Conservation (phyloP, 208 protist species). For the Trypanosoma avium region DNA sequence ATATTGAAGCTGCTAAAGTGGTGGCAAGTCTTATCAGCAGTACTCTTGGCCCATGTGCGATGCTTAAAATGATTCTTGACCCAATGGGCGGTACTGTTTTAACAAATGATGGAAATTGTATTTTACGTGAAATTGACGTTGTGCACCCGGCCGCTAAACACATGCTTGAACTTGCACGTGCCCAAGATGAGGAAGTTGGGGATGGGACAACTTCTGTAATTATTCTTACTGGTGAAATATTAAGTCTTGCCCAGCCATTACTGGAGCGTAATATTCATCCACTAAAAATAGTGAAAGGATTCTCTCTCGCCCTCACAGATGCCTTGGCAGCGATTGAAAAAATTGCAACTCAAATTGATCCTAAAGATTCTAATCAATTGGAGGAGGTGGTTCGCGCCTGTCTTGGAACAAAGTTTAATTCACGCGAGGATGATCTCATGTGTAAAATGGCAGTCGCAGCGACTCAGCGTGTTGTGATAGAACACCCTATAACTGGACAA, state of each 20-base stretch:
- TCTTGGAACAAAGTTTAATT: conserved; percentile 99
- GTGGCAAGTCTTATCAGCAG: conserved; percentile 99
- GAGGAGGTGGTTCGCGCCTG: conserved; percentile 92
- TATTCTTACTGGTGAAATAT: conserved; percentile 98
- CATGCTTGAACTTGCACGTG: conserved; percentile 99
- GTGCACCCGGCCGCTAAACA: conserved; percentile 99
- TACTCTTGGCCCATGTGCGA: conserved; percentile 98
- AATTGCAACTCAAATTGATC: conserved; percentile 93
- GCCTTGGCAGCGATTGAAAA: conserved; percentile 94
- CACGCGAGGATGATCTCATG: conserved; percentile 96
- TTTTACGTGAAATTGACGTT: conserved; percentile 99
- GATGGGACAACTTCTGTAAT: conserved; percentile 99
- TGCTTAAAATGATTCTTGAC: conserved; percentile 99
- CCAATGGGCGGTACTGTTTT: conserved; percentile 99
- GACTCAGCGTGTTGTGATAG: conserved; percentile 93
- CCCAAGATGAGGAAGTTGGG: conserved; percentile 99
- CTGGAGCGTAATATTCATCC: conserved; percentile 99
- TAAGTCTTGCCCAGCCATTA: conserved; percentile 96
- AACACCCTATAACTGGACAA: conserved; percentile 76
- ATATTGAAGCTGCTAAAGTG: conserved; percentile 98
- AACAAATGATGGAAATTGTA: conserved; percentile 99
- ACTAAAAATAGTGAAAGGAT: conserved; percentile 97
- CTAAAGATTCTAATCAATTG: conserved; percentile 89
- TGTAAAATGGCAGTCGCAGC: conserved; percentile 98
- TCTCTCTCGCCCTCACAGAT: conserved; percentile 95